Percentiles rank a stretch among this genome's conserved stretches.
Evolutionary conservation across 2,329 filamentous ascomycete genomes (phyloP).

Genomic region (Keithomyces neogunnii): DNA sequence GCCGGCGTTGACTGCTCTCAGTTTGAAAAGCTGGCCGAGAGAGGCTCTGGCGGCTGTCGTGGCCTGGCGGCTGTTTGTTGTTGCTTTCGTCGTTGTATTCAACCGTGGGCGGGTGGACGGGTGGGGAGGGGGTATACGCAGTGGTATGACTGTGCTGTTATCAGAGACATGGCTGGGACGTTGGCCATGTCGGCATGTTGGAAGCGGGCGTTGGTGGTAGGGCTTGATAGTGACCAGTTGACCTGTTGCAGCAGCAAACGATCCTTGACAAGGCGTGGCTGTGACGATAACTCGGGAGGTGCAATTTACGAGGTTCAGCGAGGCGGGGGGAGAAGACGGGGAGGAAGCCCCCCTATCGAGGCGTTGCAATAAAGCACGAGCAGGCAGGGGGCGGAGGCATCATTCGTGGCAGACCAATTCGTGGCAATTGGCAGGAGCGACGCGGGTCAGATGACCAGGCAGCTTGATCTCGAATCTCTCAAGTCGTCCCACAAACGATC

Average conservation of each 20-base stretch:
- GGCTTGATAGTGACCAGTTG: neutral
- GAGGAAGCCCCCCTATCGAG: neutral
- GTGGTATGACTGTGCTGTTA: slow-evolving; percentile 1
- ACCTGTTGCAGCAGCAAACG: neutral
- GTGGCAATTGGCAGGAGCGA: too few relatives aligned
- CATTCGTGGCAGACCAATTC: too few relatives aligned
- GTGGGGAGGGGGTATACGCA: neutral
- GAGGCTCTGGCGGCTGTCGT: neutral
- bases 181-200: neutral
- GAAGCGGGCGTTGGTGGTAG: neutral
- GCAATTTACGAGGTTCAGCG: neutral
- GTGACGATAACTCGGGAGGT: slow-evolving; percentile 6
- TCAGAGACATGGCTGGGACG: slow-evolving; percentile 1
- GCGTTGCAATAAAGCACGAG: neutral
- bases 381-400: neutral
- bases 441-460: too few relatives aligned
- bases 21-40: too few relatives aligned
- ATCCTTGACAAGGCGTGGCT: slow-evolving; percentile 4
- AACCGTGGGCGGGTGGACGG: neutral
- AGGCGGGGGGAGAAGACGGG: neutral
- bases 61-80: neutral
- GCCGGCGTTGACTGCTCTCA: too few relatives aligned
- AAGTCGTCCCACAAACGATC: too few relatives aligned
- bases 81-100: neutral
- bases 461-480: too few relatives aligned